Evolutionary conservation across 306 rosid genomes (phyloP), one percentile per base, ranked within the genome.

Genomic region (Lathyrus sativus): DNA sequence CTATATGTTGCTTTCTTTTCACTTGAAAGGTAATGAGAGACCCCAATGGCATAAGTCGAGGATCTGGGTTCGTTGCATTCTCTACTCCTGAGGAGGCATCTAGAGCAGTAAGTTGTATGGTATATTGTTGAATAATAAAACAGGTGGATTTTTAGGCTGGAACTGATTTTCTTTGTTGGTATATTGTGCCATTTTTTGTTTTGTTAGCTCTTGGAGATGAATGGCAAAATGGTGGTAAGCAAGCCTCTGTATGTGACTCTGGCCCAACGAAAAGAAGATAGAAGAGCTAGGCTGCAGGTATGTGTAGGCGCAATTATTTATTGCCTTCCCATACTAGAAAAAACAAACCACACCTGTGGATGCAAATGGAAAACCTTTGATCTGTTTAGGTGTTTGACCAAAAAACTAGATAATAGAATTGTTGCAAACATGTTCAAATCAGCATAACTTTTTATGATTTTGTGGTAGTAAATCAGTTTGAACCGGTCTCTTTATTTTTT

Each of bases 281-380:
- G 99, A 81, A 95, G 96, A 84, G 96, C 96, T 44, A 88, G 99
- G 75, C 81, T 95, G 85, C 99, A 90, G 96, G 99, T 90, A 74
- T 67, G 69, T 46, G 67, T 56, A 13, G 31, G 26, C 45, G 17
- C 39, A 66, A 11, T 4, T 42, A 1, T 63, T 38, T 45, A 46
- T 8, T 62, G 6, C 7, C 37, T 12, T 26, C 18, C 28, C 70
- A 14, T 65, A 35, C 13, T 45, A 28, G 3, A 12, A 64, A 43
- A 62, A 10, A 5, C 26, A 11, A 62, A 11, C 2, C 2, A 1
- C 11, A 11, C 11, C 26, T 42, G 15, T 17, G 35, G 50, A 15
- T 17, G 50, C 67, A 62, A 38, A 62, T 9, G 8, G 18, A 39
- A 38, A 62, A 41, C 37, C 17, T 62, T 24, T 62, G 33, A 39